Base-by-base conservation (phyloP, 169 alveolate species). In the Plasmodium vivax region DNA sequence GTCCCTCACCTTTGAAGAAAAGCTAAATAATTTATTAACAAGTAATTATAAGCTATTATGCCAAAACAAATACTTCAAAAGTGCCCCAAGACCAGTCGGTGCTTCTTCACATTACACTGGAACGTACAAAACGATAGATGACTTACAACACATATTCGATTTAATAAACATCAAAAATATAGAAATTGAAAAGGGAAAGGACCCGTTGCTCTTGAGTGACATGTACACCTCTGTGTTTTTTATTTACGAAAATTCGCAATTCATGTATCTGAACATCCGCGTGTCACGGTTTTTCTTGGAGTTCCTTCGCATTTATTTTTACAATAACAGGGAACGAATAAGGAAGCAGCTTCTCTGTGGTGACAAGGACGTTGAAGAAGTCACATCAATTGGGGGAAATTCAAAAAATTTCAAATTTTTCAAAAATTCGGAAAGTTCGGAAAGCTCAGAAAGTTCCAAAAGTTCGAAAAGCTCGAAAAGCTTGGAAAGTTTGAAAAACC, bases 181-280 rank as follows among this genome's bases (percentile, higher is more conserved):
- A 71, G 56, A 73, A 80, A 38, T 88, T 88, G 54, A 88, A 79
- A 56, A 80, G 71, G 73, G 58, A 30, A 88, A 32, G n/a, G 72
- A 45, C 5, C 82, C 38, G 72, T 38, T 88, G 51, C 73, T 81
- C 23, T 68, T 88, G 32, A 62, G 94, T 56, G 94, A 88, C 72
- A 4, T 88, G 2, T 88, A 80, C 47, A 88, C 90, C 23, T 88
- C 51, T 8, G 23, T 88, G 51, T 88, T 88, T 80, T 88, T 88
- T 81, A 88, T 88, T 58, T 88, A 88, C 83, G 94, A 88, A 36
- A 88, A 88, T 43, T 88, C 94, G 8, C 36, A 56, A 14, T 88
- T 88, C 56, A 41, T 88, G 32, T 43, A 43, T 51, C 47, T 88
- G 36, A 88, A 34, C 82, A 58, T 36, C 36, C 38, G 72, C 51